Conservation (phyloP, 1,284 basidiomycete genomes). For the Pterulicium gracile region DNA sequence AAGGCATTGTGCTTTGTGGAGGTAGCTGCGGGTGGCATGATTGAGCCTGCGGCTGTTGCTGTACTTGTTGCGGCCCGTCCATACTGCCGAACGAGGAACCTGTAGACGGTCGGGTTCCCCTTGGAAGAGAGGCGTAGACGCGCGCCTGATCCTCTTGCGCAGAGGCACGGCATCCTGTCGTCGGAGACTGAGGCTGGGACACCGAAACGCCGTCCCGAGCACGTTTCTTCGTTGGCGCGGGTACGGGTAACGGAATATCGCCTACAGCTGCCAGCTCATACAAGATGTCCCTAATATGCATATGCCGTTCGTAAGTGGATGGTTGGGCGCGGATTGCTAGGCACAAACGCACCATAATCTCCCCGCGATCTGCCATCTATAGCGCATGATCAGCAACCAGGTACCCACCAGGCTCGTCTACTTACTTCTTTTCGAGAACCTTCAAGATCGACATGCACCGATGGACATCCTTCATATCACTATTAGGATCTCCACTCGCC, state of each 20-base stretch:
- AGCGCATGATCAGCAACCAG: neutral
- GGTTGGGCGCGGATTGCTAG: neutral
- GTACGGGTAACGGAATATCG: slow-evolving; percentile 44
- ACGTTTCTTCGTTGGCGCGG: neutral
- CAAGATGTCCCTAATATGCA: slow-evolving; percentile 44
- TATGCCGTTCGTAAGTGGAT: neutral
- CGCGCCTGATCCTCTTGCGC: neutral
- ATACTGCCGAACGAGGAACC: neutral
- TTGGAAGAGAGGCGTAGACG: neutral
- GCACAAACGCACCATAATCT: slow-evolving; percentile 24
- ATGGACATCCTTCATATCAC: slow-evolving; percentile 61
- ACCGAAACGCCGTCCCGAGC: neutral
- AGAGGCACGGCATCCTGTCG: neutral
- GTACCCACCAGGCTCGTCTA: neutral
- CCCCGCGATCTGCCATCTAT: slow-evolving; percentile 44
- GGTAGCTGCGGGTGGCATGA: too few species aligned
- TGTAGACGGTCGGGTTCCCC: neutral
- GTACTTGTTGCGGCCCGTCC: too few species aligned
- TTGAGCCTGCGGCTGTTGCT: too few species aligned
- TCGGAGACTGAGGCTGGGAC: neutral
- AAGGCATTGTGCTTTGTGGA: too few species aligned
- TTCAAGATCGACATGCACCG: slow-evolving; percentile 45
- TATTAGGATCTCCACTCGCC: slow-evolving; percentile 38
- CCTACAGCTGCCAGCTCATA: slow-evolving; percentile 58
- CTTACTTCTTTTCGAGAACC: slow-evolving; percentile 29